Base-by-base conservation (phyloP, 805 yeast species). In the Saccharomyces jurei region DNA sequence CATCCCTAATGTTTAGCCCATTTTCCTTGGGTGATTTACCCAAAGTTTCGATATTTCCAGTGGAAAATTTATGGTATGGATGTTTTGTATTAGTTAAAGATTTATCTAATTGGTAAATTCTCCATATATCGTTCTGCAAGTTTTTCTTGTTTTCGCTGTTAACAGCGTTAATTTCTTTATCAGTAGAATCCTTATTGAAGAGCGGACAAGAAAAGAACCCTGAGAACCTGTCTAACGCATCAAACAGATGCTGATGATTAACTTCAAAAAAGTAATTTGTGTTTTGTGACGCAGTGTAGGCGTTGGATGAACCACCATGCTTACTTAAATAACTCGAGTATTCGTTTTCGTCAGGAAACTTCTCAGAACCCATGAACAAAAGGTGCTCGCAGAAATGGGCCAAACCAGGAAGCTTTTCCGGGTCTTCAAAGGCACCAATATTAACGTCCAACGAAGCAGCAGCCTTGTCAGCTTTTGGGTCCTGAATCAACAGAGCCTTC, bases 141-240 rank as follows among this genome's bases (percentile, higher is more conserved):
- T 92, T 92, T 73, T 94, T 92, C 69, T 90, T 92, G 74, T 92
- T 89, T 72, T 92, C 99, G 41, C 96, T 87, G 70, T 92, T 97
- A 9, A 92, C 98, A 1, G 98, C 98, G 58, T 83, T 81, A 63
- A 92, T 87, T 71, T 92, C 99, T 54, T 97, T 79, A 65, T 90
- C 96, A 66, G 89, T 88, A 66, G 97, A 85, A 58, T 82, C 76
- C 53, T 77, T 72, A 51, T 74, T 71, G 62, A 92, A 92, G 61
- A 92, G 74, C 1, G 99, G 99, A 29, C 81, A 69, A 36, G 91
- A 86, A 74, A 92, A 92, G 67, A 92, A 92, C 68, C 92, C 98
- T 4, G 96, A 81, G 70, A 92, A 92, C 62, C 98, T 77, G 69
- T 92, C 98, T 52, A 92, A 73, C 0, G 97, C 97, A 5, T 96